Evolutionary conservation across 306 rosid species (phyloP).

Genomic region (Ormosia emarginata): DNA sequence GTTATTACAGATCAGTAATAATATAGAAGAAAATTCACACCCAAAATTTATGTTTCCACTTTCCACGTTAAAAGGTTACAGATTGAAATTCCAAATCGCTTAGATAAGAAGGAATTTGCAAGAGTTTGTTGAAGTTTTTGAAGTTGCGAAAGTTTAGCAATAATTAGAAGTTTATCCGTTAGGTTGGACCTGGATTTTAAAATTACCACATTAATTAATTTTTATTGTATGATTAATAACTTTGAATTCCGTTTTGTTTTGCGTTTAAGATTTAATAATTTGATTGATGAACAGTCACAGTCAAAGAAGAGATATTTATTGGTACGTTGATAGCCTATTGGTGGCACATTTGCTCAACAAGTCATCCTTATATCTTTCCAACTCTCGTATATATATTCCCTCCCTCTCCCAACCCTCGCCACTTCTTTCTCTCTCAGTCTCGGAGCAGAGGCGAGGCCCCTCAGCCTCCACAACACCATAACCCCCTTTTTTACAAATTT

Average conservation of each 20-base stretch:
- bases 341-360: too few species aligned
- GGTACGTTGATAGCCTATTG: background rate
- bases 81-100: background rate
- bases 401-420: background rate
- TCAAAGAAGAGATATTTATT: background rate
- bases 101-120: background rate
- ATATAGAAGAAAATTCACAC: background rate
- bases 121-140: background rate
- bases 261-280: background rate
- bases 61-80: background rate
- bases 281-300: background rate
- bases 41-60: background rate
- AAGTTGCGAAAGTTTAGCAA: background rate
- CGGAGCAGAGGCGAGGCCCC: slow-evolving; percentile 29
- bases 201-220: background rate
- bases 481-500: background rate
- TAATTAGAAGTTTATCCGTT: background rate
- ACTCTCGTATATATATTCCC: slow-evolving; percentile 20
- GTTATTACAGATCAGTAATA: background rate
- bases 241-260: background rate
- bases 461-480: slow-evolving; percentile 19
- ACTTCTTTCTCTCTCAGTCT: too few species aligned
- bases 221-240: background rate
- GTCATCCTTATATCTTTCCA: slow-evolving; percentile 28
- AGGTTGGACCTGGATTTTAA: background rate